Evolutionary conservation across 2,329 filamentous ascomycete species (phyloP).

Genomic region (Ophiostoma quercus): DNA sequence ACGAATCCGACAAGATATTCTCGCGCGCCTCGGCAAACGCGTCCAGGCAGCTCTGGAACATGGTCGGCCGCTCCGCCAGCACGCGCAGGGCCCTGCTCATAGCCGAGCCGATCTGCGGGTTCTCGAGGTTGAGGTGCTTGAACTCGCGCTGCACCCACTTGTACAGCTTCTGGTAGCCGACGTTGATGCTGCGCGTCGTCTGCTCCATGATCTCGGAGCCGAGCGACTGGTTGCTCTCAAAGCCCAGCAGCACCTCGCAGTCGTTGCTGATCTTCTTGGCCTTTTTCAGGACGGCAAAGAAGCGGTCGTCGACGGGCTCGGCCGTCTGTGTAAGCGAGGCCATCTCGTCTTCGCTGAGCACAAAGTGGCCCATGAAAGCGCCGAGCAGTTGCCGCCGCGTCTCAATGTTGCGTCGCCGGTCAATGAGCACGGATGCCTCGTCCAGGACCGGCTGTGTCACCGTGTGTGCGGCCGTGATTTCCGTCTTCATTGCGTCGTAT

Average conservation of each 20-base stretch:
- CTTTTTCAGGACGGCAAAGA: conserved; percentile 71
- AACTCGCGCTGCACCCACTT: conserved; percentile 94
- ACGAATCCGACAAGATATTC: conserved; percentile 78
- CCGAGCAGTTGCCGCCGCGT: conserved; percentile 72
- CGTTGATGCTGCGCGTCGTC: conserved; percentile 78
- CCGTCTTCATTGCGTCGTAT: conserved; percentile 73
- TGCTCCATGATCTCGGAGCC: conserved; percentile 89
- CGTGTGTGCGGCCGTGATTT: conserved; percentile 68
- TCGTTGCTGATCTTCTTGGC: conserved; percentile 85
- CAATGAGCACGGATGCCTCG: conserved; percentile 69
- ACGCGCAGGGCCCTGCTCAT: conserved; percentile 81
- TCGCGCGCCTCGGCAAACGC: conserved; percentile 89
- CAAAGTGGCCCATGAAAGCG: conserved; percentile 76
- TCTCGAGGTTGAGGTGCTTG: conserved; percentile 86
- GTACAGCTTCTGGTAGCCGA: conserved; percentile 91
- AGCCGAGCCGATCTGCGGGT: conserved; percentile 80
- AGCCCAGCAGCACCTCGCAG: conserved; percentile 81
- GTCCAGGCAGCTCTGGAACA: conserved; percentile 91
- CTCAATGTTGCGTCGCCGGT: conserved; percentile 68
- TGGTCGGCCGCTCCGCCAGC: conserved; percentile 77
- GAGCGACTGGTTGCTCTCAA: conserved; percentile 86
- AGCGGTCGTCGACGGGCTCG: conserved; percentile 77
- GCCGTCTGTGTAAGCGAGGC: conserved; percentile 69
- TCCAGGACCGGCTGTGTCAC: conserved; percentile 70
- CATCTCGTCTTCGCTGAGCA: conserved; percentile 75